Evolutionary conservation across 2,329 filamentous ascomycete genomes (phyloP), one percentile per base, ranked within the genome.

Genomic region (Trematosphaeria pertusa): DNA sequence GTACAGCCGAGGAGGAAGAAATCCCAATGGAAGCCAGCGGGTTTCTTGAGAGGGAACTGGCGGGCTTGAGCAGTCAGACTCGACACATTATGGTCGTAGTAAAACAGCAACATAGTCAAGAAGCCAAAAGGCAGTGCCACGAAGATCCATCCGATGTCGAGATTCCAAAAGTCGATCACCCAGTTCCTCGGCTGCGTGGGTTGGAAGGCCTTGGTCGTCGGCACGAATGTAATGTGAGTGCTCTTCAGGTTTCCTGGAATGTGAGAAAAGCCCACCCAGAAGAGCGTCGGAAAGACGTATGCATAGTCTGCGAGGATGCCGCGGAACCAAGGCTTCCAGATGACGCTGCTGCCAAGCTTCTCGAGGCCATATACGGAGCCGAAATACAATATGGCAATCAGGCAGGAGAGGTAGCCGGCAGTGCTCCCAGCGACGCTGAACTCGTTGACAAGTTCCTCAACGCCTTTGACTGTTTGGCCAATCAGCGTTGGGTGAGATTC

Each of bases 1-100:
- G 79, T 81, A 57, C 73, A 78, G 3, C 79, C 79, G 2, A 82
- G 73, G 0, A 83, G 71, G 62, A 82, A 81, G 61, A 82, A 81
- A 61, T 82, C 80, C 80, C 80, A 82, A 58, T 82, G 78, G 52
- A 82, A 82, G 2, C 80, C 79, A 3, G 77, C 78, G 0, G 80
- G 79, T 48, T 82, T 82, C 52, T 75, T 78, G 21, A 82, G 70
- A 1, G 79, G 79, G 45, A 77, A 82, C 17, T 78, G 73, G 19
- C 75, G 73, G 4, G 78, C 78, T 63, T 82, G 80, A 0, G 79
- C 78, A 1, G 74, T 79, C 18, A 82, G 72, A 20, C 77, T 80
- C 52, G 75, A 79, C 37, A 82, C 78, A 30, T 78, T 77, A 61
- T 82, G 80, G 61, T 82, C 80, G 54, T 81, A 82, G 62, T 82